Percentiles rank a stretch among this genome's conserved stretches.
phyloP scores from a whole-genome alignment of 371 early-diverging fungal genomes.

The Coemansia sp. region DNA sequence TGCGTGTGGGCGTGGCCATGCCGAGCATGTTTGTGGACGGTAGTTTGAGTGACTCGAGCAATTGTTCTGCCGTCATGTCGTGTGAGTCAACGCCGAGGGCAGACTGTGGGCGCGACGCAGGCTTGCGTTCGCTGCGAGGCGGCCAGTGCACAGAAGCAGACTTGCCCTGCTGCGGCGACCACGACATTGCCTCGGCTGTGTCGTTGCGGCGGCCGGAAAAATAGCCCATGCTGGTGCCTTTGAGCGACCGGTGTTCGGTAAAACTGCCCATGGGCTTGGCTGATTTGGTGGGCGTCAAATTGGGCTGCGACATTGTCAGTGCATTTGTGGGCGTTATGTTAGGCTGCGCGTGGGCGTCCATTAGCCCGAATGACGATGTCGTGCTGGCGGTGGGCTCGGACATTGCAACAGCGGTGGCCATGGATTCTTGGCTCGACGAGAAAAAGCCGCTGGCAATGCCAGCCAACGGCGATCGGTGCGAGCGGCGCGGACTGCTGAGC shows the following conservation, averaged over 20 bases:
- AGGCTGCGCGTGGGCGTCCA: background rate
- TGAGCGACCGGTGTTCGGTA: background rate
- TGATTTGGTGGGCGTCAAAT: background rate
- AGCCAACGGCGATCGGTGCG: constrained; percentile 34
- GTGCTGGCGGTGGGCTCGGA: constrained; percentile 8
- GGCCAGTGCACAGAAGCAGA: constrained; percentile 36
- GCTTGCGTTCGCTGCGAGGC: constrained; percentile 11
- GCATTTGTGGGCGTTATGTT: constrained; percentile 10
- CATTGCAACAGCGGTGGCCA: constrained; percentile 13
- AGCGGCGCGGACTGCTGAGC: constrained; percentile 16
- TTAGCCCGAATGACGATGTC: background rate
- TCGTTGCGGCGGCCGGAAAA: constrained; percentile 13
- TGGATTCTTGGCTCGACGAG: constrained; percentile 34
- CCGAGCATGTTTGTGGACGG: constrained; percentile 11
- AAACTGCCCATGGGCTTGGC: background rate
- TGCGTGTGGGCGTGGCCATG: constrained; percentile 1
- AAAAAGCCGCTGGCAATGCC: constrained; percentile 35
- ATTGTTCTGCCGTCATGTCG: constrained; percentile 45
- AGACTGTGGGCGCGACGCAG: constrained; percentile 17
- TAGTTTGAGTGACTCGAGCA: constrained; percentile 43
- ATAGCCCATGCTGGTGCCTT: constrained; percentile 25
- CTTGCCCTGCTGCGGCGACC: constrained; percentile 12
- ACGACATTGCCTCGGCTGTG: background rate
- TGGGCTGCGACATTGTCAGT: background rate
- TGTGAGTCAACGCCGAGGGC: constrained; percentile 6